A percentile compares a stretch with the other conserved stretches of the same genome.
These are phyloP conservation scores for Coemansia sp. DNA, from an alignment of 192 early-diverging fungal genomes.

Conservation along the genomic window DNA sequence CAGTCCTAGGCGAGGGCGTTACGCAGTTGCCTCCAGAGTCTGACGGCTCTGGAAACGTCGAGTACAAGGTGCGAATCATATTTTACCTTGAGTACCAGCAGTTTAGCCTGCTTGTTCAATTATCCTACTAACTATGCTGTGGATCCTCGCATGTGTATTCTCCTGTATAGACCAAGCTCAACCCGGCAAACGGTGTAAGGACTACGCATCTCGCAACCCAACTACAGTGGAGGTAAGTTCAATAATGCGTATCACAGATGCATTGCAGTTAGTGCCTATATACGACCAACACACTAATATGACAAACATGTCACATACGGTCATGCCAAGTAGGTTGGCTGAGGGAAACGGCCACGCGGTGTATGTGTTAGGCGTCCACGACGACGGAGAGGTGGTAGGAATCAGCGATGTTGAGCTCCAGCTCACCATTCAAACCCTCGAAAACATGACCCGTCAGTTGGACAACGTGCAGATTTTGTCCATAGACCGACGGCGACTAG, in stretches of 20 bases:
- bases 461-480: conserved; percentile 40
- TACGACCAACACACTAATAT: neutral
- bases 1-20: conserved; percentile 46
- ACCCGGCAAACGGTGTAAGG: conserved; percentile 36
- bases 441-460: conserved; percentile 42
- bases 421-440: conserved; percentile 27
- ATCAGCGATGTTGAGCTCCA: conserved; percentile 55
- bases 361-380: conserved; percentile 89
- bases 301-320: conserved; percentile 14
- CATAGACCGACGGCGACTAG: conserved; percentile 34
- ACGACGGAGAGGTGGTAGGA: conserved; percentile 80
- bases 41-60: conserved; percentile 84
- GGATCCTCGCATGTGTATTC: conserved; percentile 39
- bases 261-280: neutral
- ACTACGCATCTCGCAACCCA: conserved; percentile 89
- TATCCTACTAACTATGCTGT: neutral
- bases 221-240: conserved; percentile 79
- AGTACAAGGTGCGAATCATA: conserved; percentile 78
- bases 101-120: neutral
- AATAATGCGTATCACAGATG: neutral
- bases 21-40: conserved; percentile 72
- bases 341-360: conserved; percentile 87
- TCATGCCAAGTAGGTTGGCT: conserved; percentile 81
- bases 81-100: neutral
- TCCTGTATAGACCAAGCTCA: conserved; percentile 47